A percentile compares a stretch with the other conserved stretches of the same genome.
Conservation (phyloP, 2,329 filamentous ascomycete genomes). For the Aureobasidium mangrovei region DNA sequence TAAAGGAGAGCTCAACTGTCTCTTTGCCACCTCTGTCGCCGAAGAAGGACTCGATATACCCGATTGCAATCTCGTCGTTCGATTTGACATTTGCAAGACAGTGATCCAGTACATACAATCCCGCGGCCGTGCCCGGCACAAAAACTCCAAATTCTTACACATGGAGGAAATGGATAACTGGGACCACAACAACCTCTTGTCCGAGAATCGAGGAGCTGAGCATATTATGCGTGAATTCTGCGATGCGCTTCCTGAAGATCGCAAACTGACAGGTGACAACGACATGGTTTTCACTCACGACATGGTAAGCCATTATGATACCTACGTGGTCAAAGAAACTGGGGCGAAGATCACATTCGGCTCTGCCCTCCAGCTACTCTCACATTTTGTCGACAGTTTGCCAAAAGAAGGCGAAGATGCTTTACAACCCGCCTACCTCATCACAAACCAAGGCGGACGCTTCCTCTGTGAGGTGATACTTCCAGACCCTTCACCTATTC, state of each 20-base stretch:
- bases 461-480: constrained; percentile 74
- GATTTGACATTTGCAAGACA: constrained; percentile 82
- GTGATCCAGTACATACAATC: constrained; percentile 96
- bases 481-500: constrained; percentile 64
- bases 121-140: constrained; percentile 71
- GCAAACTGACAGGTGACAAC: constrained; percentile 55
- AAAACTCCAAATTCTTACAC: constrained; percentile 69
- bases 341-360: constrained; percentile 73
- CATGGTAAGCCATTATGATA: constrained; percentile 33
- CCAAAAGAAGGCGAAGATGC: constrained; percentile 46
- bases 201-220: constrained; percentile 52
- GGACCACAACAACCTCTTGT: constrained; percentile 48
- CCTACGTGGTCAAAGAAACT: constrained; percentile 54
- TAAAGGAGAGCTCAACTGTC: constrained; percentile 49
- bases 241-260: constrained; percentile 61
- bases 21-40: constrained; percentile 57
- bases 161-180: constrained; percentile 69
- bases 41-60: constrained; percentile 60
- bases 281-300: constrained; percentile 50
- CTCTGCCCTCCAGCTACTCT: constrained; percentile 62
- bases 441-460: constrained; percentile 46
- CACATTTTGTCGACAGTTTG: constrained; percentile 64
- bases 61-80: constrained; percentile 56
- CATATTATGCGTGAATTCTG: constrained; percentile 66
- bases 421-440: constrained; percentile 50